Conservation (phyloP, 2,329 filamentous ascomycete genomes). For the Xylariaceae sp. region DNA sequence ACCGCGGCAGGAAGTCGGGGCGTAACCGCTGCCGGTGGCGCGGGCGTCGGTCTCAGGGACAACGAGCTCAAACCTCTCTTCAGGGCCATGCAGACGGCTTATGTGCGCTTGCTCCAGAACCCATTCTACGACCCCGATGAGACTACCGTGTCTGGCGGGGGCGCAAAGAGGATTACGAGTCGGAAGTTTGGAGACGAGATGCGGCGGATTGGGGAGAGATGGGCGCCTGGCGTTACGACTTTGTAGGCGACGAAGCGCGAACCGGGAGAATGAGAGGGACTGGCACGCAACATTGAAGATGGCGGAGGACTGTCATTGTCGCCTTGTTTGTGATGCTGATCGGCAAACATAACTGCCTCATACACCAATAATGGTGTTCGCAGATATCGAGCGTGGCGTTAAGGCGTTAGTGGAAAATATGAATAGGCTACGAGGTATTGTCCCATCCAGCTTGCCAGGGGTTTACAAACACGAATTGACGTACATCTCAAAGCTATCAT, state of each 20-base stretch:
- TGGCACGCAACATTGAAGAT: neutral
- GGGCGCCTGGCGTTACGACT: conserved; percentile 68
- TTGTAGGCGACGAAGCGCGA: conserved; percentile 41
- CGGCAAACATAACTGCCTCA: neutral
- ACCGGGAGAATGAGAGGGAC: neutral
- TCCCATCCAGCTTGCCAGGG: conserved; percentile 3
- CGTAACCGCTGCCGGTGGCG: conserved; percentile 29
- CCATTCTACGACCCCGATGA: conserved; percentile 92
- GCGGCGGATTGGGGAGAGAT: conserved; percentile 76
- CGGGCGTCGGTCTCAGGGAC: conserved; percentile 68
- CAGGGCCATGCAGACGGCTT: conserved; percentile 86
- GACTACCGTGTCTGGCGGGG: conserved; percentile 55
- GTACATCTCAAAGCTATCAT: neutral
- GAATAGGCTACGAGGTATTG: neutral
- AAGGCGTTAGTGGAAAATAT: conserved; percentile 18
- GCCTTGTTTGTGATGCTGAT: neutral
- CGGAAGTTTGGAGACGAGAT: conserved; percentile 77
- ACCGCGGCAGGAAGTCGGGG: neutral
- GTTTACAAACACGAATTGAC: conserved; percentile 12
- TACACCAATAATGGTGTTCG: conserved; percentile 5
- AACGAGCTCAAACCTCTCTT: conserved; percentile 90
- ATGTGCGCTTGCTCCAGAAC: conserved; percentile 83
- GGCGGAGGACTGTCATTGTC: neutral
- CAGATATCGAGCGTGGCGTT: conserved; percentile 25
- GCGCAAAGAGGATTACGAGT: conserved; percentile 71